Base-by-base conservation (phyloP, 768 basidiomycete species). In the Candolleomyces aberdarensis region DNA sequence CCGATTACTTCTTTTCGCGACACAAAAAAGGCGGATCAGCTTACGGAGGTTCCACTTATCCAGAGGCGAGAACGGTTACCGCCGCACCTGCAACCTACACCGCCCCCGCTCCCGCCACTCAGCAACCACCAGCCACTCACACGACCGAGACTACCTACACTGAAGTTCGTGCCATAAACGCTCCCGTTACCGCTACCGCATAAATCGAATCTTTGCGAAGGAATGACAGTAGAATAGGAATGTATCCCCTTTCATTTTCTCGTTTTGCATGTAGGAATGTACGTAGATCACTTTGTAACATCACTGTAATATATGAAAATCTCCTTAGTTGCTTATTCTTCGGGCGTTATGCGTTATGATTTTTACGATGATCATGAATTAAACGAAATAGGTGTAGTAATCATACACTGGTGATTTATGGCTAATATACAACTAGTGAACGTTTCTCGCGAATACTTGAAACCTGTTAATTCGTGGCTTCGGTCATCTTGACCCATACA, bases 401-500 rank as follows among this genome's bases (percentile, higher is more conserved):
- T n/a, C n/a, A n/a, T n/a, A 26, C 26, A 26, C 26, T 26, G 26
- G 26, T 3, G 26, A 26, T 26, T 3, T 1, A 26, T 26, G 26
- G 26, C 26, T 26, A 26, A 26, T 26, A 26, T 26, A 26, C 26
- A 26, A 26, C 26, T 26, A 26, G 26, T 26, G 26, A 26, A 26
- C 26, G 1, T 26, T 26, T 1, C 11, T 36, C 8, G 36, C 6
- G 36, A 36, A 36, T 26, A 26, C 26, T 26, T 26, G 26, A 26
- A 5, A 8, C 6, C 8, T 36, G 5, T 36, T 36, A 36, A 36
- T 36, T 36, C 1, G 36, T 36, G 5, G 36, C 36, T 11, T 46
- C 19, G 8, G 2, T 46, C 44, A 46, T 76, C 61, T 74, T 83
- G 11, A 85, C 71, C 84, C 85, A 85, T 53, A 85, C 63, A 3